Percentiles rank a stretch among this genome's conserved stretches.
Conservation (phyloP, 2,329 filamentous ascomycete genomes). For the Fusarium mexicanum region DNA sequence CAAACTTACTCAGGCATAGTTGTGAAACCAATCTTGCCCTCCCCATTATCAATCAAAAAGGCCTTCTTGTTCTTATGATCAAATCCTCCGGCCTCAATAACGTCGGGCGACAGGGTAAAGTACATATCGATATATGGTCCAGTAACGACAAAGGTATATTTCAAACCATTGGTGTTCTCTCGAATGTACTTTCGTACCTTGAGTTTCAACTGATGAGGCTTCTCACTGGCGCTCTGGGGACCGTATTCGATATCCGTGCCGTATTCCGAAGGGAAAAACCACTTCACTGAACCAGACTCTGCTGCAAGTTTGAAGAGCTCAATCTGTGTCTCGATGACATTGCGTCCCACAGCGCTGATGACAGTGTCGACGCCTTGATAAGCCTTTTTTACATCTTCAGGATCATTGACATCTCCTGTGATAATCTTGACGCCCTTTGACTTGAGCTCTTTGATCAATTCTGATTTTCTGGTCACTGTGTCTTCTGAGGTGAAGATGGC, state of each 20-base stretch:
- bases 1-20: conserved; percentile 74
- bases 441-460: conserved; percentile 32
- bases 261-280: conserved; percentile 76
- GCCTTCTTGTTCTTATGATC: conserved; percentile 67
- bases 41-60: conserved; percentile 68
- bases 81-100: conserved; percentile 61
- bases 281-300: conserved; percentile 61
- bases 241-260: conserved; percentile 72
- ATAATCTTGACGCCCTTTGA: conserved; percentile 39
- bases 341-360: conserved; percentile 71
- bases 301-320: conserved; percentile 69
- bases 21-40: conserved; percentile 72
- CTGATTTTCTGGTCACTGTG: conserved; percentile 31
- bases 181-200: conserved; percentile 71
- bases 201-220: conserved; percentile 75
- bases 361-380: conserved; percentile 71
- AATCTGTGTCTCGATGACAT: conserved; percentile 69
- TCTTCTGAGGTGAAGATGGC: conserved; percentile 47
- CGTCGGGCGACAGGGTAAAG: conserved; percentile 52
- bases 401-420: conserved; percentile 50
- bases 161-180: conserved; percentile 61
- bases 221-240: conserved; percentile 66
- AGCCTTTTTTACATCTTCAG: conserved; percentile 62
- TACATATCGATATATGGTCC: conserved; percentile 75
- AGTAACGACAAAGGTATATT: conserved; percentile 75